These are phyloP conservation scores for Aspergillus bombycis DNA, from an alignment of 2,329 filamentous ascomycete genomes.

Conservation along the genomic window DNA sequence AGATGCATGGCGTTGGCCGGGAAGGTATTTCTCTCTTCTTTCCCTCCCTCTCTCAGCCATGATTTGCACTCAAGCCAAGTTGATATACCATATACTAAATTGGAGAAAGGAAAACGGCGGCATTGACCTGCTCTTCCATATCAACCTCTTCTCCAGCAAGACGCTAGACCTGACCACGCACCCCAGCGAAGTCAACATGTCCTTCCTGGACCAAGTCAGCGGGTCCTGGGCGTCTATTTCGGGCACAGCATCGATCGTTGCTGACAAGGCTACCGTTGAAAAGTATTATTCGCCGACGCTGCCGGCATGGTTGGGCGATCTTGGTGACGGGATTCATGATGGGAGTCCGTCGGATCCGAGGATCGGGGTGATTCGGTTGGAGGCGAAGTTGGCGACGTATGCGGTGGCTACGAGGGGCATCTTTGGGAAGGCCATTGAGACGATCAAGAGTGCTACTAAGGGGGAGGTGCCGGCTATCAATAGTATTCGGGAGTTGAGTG, in stretches of 20 bases:
- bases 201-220: slow-evolving; percentile 70
- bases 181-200: slow-evolving; percentile 73
- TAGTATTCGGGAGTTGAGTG: slow-evolving; percentile 72
- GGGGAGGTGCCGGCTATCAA: slow-evolving; percentile 74
- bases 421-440: slow-evolving; percentile 66
- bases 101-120: slow-evolving; percentile 69
- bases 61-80: background rate
- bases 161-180: slow-evolving; percentile 76
- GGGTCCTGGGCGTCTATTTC: slow-evolving; percentile 88
- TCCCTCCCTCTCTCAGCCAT: background rate
- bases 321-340: slow-evolving; percentile 81
- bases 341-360: slow-evolving; percentile 80
- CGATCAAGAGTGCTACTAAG: slow-evolving; percentile 74
- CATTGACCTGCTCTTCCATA: slow-evolving; percentile 85
- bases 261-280: slow-evolving; percentile 68
- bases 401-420: slow-evolving; percentile 65
- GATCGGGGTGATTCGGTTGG: slow-evolving; percentile 78
- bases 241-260: slow-evolving; percentile 70
- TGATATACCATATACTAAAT: slow-evolving; percentile 2
- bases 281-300: slow-evolving; percentile 75
- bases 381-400: slow-evolving; percentile 73
- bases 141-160: slow-evolving; percentile 88
- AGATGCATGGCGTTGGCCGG: slow-evolving; percentile 84
- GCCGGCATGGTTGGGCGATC: slow-evolving; percentile 84
- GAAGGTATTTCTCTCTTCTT: slow-evolving; percentile 56